Base-by-base conservation (phyloP, 148 eudicot genomes). In the Rhododendron molle region DNA sequence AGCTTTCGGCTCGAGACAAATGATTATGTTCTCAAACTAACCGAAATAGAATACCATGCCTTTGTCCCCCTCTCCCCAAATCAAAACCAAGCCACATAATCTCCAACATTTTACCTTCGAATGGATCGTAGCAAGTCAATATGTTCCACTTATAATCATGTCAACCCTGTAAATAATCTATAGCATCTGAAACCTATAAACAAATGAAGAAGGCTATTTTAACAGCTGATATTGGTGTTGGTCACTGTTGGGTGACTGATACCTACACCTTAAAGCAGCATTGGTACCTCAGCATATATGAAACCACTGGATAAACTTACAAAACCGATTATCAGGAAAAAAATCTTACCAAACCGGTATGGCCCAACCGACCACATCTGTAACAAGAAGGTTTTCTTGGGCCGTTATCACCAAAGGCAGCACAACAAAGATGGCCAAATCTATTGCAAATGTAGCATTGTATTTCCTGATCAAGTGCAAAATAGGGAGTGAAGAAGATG, bases 361-460 rank as follows among this genome's bases (percentile, higher is more conserved):
- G 99, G 79, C 99, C 99, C 60, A 90, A 86, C 78, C 81, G 95
- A 83, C 99, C 99, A 92, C 99, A 97, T 90, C 95, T 92, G 84
- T 93, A 97, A 91, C 99, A 95, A 38, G 99, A 92, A 34, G 87
- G 88, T 85, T 92, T 93, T 78, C 89, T 87, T 76, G 91, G 87
- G 84, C 85, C 86, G 80, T 84, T 85, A 83, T 86, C 89, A 71
- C 79, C 79, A 88, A 95, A 93, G 83, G 91, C 86, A 86, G 85
- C 93, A 91, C 99, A 97, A 86, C 98, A 94, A 81, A 97, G 95
- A 90, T 97, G 99, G 77, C 99, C 99, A 86, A 87, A 89, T 69
- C 84, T 89, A 88, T 91, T 92, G 92, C 99, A 97, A 76, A 94
- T 90, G 86, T 97, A 97, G 83, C 99, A 97, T 83, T 93, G 95